Conservation (phyloP, 352 stramenopile species). For the Phytophthora chlamydospora region DNA sequence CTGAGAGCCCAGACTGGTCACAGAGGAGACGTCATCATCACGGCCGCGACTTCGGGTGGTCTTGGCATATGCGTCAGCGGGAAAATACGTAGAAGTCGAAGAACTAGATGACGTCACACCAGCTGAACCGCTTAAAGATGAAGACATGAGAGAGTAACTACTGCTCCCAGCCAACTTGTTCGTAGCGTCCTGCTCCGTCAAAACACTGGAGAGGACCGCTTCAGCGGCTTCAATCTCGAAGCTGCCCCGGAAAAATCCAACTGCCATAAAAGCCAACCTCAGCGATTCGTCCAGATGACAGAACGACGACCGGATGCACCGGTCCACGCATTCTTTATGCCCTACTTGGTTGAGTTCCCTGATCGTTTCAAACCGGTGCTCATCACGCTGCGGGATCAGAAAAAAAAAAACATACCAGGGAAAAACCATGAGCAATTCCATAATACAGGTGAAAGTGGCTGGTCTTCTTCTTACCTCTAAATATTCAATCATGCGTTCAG, state of each 20-base stretch:
- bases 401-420: constrained; percentile 8
- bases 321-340: constrained; percentile 79
- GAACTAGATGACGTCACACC: constrained; percentile 13
- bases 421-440: constrained; percentile 3
- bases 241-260: constrained; percentile 81
- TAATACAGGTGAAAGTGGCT: not conserved
- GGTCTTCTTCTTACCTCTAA: constrained; percentile 50
- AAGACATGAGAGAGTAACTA: constrained; percentile 32
- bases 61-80: constrained; percentile 58
- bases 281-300: constrained; percentile 74
- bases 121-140: constrained; percentile 27
- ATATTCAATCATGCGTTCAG: constrained; percentile 84
- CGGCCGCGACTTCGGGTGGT: constrained; percentile 29
- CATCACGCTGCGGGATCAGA: constrained; percentile 46
- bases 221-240: constrained; percentile 77
- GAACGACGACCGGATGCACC: constrained; percentile 85
- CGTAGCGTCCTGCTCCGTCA: constrained; percentile 21
- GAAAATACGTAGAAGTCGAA: constrained; percentile 48
- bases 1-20: constrained; percentile 68
- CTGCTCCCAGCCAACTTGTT: constrained; percentile 19
- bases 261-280: constrained; percentile 81
- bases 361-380: constrained; percentile 76
- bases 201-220: constrained; percentile 68
- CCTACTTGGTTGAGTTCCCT: constrained; percentile 76
- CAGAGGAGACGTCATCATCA: constrained; percentile 61